phyloP scores from a whole-genome alignment of 2,329 filamentous ascomycete genomes.

The Ophiostoma triangulosporum region DNA sequence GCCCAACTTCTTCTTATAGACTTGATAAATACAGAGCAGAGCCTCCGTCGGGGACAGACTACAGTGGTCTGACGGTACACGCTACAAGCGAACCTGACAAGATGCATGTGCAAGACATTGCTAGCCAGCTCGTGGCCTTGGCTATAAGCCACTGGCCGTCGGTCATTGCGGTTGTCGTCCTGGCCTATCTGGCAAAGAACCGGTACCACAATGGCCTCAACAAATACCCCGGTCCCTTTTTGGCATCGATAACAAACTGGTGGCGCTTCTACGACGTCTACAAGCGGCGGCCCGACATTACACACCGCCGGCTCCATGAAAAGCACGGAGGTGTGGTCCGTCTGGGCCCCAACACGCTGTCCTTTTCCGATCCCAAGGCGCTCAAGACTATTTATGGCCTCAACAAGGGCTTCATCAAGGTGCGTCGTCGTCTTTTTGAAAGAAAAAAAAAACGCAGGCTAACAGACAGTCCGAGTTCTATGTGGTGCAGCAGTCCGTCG shows the following conservation, averaged over 20 bases:
- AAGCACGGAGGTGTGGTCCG: constrained; percentile 63
- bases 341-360: constrained; percentile 59
- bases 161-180: constrained; percentile 20
- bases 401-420: constrained; percentile 71
- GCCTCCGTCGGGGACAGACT: not conserved
- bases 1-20: too few species aligned
- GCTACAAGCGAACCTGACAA: not conserved
- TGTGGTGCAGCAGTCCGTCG: constrained; percentile 60
- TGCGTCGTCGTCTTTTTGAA: constrained; percentile 19
- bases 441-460: not conserved
- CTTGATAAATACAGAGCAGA: too few species aligned
- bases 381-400: constrained; percentile 68
- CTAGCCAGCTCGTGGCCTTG: constrained; percentile 22
- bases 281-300: constrained; percentile 49
- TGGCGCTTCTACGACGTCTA: constrained; percentile 63
- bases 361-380: constrained; percentile 59
- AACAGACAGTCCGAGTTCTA: constrained; percentile 59
- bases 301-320: constrained; percentile 53
- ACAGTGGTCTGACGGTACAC: not conserved
- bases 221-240: constrained; percentile 57
- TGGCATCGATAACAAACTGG: constrained; percentile 56
- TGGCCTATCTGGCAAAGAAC: constrained; percentile 33
- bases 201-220: constrained; percentile 45
- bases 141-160: constrained; percentile 31
- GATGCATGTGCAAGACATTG: constrained; percentile 20